Evolutionary conservation across 202 grass and related monocot species (phyloP).

Genomic region (Digitaria exilis): DNA sequence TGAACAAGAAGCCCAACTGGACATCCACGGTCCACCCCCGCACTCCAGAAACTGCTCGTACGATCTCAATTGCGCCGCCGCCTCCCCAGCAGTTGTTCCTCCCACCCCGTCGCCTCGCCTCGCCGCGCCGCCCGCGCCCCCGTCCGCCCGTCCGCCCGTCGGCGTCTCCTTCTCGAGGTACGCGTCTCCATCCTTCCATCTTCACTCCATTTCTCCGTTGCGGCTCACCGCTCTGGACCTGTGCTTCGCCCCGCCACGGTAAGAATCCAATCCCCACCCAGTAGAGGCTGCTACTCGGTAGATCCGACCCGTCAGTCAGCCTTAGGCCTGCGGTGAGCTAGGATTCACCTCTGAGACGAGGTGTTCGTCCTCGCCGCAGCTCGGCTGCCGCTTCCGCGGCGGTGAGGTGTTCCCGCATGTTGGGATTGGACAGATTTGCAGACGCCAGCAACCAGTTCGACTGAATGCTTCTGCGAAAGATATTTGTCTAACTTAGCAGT

Average conservation of each 20-base stretch:
- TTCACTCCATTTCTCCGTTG: not conserved
- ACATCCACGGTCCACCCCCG: not conserved
- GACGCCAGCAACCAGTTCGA: constrained; percentile 10
- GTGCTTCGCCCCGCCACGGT: not conserved
- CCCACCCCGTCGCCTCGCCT: not conserved
- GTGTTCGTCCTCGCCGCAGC: not conserved
- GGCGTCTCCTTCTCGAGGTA: constrained; percentile 1
- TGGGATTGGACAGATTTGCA: not conserved
- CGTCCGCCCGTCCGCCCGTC: not conserved
- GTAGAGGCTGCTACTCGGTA: not conserved
- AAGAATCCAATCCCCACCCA: not conserved
- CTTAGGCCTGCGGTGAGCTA: not conserved
- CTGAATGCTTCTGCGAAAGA: not conserved
- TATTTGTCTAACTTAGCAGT: not conserved
- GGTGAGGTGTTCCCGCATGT: not conserved
- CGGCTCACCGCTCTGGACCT: not conserved
- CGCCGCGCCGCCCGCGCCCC: not conserved
- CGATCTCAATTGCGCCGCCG: not conserved
- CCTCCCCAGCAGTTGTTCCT: too few species aligned
- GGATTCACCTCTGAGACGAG: not conserved
- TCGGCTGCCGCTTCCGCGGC: not conserved
- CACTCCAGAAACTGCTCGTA: not conserved
- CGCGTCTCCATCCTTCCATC: not conserved
- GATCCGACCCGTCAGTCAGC: not conserved
- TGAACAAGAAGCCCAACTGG: not conserved